phyloP scores from a whole-genome alignment of 2,329 filamentous ascomycete genomes.

The Aspergillus niger region DNA sequence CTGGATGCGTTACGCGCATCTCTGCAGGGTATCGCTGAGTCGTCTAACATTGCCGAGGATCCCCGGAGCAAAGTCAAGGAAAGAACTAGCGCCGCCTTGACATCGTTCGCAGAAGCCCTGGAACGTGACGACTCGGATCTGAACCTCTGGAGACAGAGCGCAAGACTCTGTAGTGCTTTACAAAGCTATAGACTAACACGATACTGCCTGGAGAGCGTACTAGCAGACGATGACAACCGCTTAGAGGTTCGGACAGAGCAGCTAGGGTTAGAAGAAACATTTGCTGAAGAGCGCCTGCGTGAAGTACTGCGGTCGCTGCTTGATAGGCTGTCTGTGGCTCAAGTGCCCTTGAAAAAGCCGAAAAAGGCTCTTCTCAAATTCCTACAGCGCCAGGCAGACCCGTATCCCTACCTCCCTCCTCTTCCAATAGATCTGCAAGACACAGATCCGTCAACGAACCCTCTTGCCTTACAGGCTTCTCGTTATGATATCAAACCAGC shows the following conservation, averaged over 20 bases:
- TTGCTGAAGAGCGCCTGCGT: constrained; percentile 55
- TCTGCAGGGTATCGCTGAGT: constrained; percentile 29
- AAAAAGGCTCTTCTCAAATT: constrained; percentile 55
- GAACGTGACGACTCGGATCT: constrained; percentile 67
- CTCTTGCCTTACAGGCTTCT: constrained; percentile 41
- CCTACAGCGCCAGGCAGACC: constrained; percentile 57
- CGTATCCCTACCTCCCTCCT: constrained; percentile 52
- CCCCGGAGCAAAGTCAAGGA: constrained; percentile 31
- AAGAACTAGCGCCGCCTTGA: constrained; percentile 47
- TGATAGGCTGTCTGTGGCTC: constrained; percentile 58
- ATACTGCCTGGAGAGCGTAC: constrained; percentile 64
- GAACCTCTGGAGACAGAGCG: constrained; percentile 64
- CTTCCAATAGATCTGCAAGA: constrained; percentile 34
- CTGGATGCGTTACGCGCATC: constrained; percentile 71
- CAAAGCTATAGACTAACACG: constrained; percentile 61
- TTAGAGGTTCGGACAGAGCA: constrained; percentile 56
- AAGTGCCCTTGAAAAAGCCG: constrained; percentile 52
- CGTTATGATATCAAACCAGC: constrained; percentile 41
- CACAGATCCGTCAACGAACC: constrained; percentile 31
- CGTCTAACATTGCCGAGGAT: constrained; percentile 20
- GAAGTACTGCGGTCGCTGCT: constrained; percentile 53
- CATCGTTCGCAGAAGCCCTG: constrained; percentile 62
- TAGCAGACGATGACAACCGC: constrained; percentile 62
- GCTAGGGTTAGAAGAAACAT: constrained; percentile 60
- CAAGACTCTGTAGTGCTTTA: constrained; percentile 59